phyloP scores from a whole-genome alignment of 2,329 filamentous ascomycete genomes.

The Colletotrichum noveboracense region DNA sequence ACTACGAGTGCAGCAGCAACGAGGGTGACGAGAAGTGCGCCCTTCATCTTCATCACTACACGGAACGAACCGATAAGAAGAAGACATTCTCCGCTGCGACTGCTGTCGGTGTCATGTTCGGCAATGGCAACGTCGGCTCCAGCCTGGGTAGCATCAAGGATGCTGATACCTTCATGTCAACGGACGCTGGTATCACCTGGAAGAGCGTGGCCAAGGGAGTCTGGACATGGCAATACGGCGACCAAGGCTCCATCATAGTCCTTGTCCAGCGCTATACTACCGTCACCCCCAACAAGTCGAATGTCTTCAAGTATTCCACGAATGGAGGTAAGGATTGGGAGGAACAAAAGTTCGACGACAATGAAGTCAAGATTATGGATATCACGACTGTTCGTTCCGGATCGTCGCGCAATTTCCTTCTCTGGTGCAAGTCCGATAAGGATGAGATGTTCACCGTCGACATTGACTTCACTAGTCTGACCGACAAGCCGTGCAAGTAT shows the following conservation, averaged over 20 bases:
- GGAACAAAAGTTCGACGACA: conserved; percentile 74
- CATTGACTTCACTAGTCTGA: conserved; percentile 85
- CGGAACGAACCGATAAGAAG: conserved; percentile 80
- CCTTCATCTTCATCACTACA: conserved; percentile 94
- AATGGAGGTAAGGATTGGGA: conserved; percentile 85
- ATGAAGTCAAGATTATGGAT: conserved; percentile 75
- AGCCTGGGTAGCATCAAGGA: conserved; percentile 70
- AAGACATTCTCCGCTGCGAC: conserved; percentile 89
- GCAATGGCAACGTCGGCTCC: conserved; percentile 85
- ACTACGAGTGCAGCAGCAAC: conserved; percentile 69
- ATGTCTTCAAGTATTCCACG: conserved; percentile 74
- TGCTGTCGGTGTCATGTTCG: conserved; percentile 90
- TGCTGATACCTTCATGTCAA: conserved; percentile 88
- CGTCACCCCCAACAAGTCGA: conserved; percentile 69
- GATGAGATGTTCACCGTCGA: conserved; percentile 76
- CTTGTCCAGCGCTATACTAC: conserved; percentile 70
- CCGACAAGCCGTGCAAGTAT: conserved; percentile 74
- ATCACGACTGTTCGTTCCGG: conserved; percentile 91
- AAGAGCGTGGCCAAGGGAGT: conserved; percentile 82
- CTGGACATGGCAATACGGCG: conserved; percentile 94
- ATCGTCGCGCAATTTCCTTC: conserved; percentile 86
- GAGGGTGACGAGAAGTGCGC: conserved; percentile 73
- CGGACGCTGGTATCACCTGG: conserved; percentile 91
- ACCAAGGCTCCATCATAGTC: conserved; percentile 91
- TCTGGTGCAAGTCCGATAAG: conserved; percentile 74